A percentile compares a stretch with the other conserved stretches of the same genome.
These are phyloP conservation scores for Boletus sp. DNA, from an alignment of 1,284 basidiomycete genomes.

Conservation along the genomic window DNA sequence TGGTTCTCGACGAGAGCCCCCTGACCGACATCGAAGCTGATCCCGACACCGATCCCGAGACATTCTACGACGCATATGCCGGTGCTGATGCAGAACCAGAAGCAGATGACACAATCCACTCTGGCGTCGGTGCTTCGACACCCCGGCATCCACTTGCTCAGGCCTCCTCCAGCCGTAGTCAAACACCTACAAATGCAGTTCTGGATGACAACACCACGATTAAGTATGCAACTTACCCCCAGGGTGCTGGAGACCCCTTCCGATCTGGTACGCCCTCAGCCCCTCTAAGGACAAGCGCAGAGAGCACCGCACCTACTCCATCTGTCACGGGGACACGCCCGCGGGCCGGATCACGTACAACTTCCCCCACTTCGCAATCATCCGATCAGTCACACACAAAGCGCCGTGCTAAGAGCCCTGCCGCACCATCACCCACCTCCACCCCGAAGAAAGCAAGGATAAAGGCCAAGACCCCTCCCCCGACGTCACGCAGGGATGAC, in stretches of 20 bases:
- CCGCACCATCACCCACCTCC: constrained; percentile 30
- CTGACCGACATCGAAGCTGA: constrained; percentile 62
- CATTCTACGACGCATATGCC: constrained; percentile 29
- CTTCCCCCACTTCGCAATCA: constrained; percentile 25
- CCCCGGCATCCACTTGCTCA: constrained; percentile 1
- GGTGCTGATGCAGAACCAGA: constrained; percentile 12
- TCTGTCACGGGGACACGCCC: constrained; percentile 14
- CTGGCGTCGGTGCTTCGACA: constrained; percentile 8
- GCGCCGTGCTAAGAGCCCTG: constrained; percentile 45
- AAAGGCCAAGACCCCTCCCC: constrained; percentile 33
- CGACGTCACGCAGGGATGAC: constrained; percentile 27
- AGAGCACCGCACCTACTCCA: constrained; percentile 29
- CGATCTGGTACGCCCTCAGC: constrained; percentile 25
- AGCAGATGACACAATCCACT: constrained; percentile 19
- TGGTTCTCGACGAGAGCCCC: constrained; percentile 67
- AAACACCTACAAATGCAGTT: constrained; percentile 24
- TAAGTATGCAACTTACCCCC: constrained; percentile 40
- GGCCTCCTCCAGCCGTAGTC: constrained; percentile 21
- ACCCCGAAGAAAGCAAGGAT: constrained; percentile 39
- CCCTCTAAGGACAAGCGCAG: constrained; percentile 26
- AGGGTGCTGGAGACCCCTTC: constrained; percentile 17
- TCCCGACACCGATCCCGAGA: constrained; percentile 26
- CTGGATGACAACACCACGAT: constrained; percentile 27
- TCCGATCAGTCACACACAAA: constrained; percentile 36
- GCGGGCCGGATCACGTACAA: constrained; percentile 21